Percentiles rank a stretch among this genome's conserved stretches.
Evolutionary conservation across 192 early-diverging fungal genomes (phyloP).

Genomic region (Geranomyces variabilis): DNA sequence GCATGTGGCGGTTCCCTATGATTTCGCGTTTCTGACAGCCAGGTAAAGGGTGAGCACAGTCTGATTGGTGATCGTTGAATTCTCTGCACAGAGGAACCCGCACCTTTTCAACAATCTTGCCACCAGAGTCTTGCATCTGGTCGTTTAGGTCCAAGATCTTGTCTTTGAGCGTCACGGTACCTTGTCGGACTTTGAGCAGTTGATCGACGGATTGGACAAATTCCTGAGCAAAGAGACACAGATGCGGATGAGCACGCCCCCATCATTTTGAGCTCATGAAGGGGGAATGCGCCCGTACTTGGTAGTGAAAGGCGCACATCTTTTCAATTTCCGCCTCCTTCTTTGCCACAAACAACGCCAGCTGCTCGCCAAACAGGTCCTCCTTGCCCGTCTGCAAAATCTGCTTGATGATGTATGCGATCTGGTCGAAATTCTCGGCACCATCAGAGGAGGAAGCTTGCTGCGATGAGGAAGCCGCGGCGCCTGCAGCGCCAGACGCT

Average conservation of each 20-base stretch:
- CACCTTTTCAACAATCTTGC: conserved; percentile 79
- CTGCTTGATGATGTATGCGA: conserved; percentile 76
- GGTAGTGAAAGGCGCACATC: conserved; percentile 95
- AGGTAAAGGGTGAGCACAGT: background rate
- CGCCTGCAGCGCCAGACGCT: background rate
- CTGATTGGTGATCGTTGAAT: background rate
- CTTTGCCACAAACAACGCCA: conserved; percentile 76
- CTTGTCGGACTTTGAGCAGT: conserved; percentile 90
- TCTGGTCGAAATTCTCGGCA: conserved; percentile 56
- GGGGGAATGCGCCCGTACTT: conserved; percentile 71
- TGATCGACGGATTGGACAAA: conserved; percentile 94
- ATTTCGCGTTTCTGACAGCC: conserved; percentile 70
- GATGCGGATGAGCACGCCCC: background rate
- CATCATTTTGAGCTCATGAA: no score
- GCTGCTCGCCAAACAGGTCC: conserved; percentile 83
- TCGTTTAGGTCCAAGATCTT: conserved; percentile 85
- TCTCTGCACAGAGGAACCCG: background rate
- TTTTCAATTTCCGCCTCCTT: conserved; percentile 97
- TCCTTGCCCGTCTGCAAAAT: conserved; percentile 85
- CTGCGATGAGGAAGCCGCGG: background rate
- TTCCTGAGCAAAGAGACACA: conserved; percentile 56
- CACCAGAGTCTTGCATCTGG: conserved; percentile 82
- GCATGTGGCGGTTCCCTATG: conserved; percentile 76
- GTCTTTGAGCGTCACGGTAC: conserved; percentile 79
- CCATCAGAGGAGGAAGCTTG: background rate